Evolutionary conservation across 345 rosid genomes (phyloP).

Genomic region (Moringa oleifera): DNA sequence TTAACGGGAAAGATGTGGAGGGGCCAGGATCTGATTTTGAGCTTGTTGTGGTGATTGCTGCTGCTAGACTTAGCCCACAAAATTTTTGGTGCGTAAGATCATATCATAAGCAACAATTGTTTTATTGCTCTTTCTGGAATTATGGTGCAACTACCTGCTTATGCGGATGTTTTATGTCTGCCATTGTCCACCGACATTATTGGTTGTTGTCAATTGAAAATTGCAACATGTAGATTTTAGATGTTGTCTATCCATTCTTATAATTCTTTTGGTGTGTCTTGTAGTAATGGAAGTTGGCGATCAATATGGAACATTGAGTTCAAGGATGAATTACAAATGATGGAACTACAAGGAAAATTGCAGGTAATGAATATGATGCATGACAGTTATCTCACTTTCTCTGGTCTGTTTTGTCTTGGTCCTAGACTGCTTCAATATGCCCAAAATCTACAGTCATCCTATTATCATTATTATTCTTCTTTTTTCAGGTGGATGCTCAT

Average conservation of each 20-base stretch:
- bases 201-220: background rate
- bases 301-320: slow-evolving; percentile 83
- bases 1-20: slow-evolving; percentile 70
- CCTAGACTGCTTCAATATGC: background rate
- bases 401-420: background rate
- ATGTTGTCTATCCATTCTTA: slow-evolving; percentile 2
- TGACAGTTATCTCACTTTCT: background rate
- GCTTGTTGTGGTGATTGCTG: slow-evolving; percentile 82
- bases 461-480: background rate
- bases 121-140: background rate
- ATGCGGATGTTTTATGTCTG: too few relatives aligned
- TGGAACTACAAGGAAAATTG: slow-evolving; percentile 68
- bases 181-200: background rate
- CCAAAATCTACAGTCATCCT: background rate
- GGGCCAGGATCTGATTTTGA: slow-evolving; percentile 88
- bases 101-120: slow-evolving; percentile 5
- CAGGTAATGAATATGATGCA: slow-evolving; percentile 45
- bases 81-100: slow-evolving; percentile 76
- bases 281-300: slow-evolving; percentile 95
- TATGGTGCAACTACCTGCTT: background rate
- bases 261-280: slow-evolving; percentile 15
- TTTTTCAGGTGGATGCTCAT: slow-evolving; percentile 84
- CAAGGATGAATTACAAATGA: slow-evolving; percentile 68
- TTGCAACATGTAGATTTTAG: background rate
- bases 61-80: slow-evolving; percentile 80